Evolutionary conservation across 805 yeast genomes (phyloP), one percentile per base, ranked within the genome.

Genomic region (Saturnispora diversa): DNA sequence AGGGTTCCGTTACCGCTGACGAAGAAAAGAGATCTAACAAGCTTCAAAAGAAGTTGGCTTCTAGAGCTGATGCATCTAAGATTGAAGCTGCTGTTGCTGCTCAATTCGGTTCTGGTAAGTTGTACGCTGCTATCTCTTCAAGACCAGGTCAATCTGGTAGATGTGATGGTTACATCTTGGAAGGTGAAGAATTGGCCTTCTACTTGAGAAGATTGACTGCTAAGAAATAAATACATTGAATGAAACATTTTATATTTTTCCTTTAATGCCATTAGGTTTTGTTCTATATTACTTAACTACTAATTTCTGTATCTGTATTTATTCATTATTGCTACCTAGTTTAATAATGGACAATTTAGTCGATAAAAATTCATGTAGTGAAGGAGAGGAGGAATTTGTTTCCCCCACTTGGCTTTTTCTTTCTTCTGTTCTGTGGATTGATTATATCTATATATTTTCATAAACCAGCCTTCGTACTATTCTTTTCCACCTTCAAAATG

Each of bases 131-230:
- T 70, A 86, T 92, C 69, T 87, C 98, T 57, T 92, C 98, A 46
- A 87, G 98, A 81, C 98, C 98, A 71, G 98, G 98, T 74, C 98
- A 92, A 81, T 84, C 95, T 58, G 98, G 98, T 74, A 94, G 98
- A 79, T 82, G 87, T 76, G 98, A 92, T 72, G 98, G 98, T 75
- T 92, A 92, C 94, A 83, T 92, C 75, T 84, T 92, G 71, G 98
- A 92, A 80, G 98, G 98, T 76, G 98, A 92, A 72, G 98, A 92
- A 78, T 86, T 92, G 74, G 97, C 97, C 71, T 92, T 92, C 94
- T 92, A 92, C 95, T 82, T 92, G 72, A 87, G 95, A 83, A 90
- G 95, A 86, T 79, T 92, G 75, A 80, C 95, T 72, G 94, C 96
- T 70, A 90, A 92, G 88, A 92, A 90, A 84, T 90, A 87, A 81